Conservation (phyloP, 129 eudicot genomes). For the Solidago caesia region DNA sequence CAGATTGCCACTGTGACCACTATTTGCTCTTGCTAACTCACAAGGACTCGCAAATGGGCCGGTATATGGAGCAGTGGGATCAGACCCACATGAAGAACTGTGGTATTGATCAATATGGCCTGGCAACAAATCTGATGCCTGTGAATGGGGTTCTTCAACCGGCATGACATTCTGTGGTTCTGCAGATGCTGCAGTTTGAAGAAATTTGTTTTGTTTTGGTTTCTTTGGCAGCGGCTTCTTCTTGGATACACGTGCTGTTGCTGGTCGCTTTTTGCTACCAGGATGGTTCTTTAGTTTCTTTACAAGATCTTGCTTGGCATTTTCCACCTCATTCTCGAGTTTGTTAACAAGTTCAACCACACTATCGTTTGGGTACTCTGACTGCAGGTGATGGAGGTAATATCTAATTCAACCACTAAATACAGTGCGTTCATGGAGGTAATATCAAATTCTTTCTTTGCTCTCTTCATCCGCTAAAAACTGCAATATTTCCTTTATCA, state of each 20-base stretch:
- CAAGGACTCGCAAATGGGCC: conserved; percentile 2
- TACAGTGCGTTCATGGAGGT: no score
- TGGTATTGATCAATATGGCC: conserved; percentile 18
- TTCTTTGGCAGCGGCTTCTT: conserved; percentile 19
- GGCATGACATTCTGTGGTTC: conserved; percentile 15
- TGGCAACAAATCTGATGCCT: conserved; percentile 17
- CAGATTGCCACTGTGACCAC: conserved; percentile 26
- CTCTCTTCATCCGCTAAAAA: no score
- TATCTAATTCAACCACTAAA: no score
- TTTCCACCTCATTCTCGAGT: conserved; percentile 34
- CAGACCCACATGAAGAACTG: conserved; percentile 24
- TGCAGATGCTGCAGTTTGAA: neutral
- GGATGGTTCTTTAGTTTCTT: conserved; percentile 29
- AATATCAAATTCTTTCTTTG: no score
- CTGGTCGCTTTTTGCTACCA: neutral
- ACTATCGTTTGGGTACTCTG: conserved; percentile 36
- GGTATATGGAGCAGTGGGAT: conserved; percentile 12
- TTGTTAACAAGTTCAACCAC: conserved; percentile 36
- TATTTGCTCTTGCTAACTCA: conserved; percentile 13
- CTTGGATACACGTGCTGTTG: neutral
- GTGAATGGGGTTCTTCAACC: conserved; percentile 22
- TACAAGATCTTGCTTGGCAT: neutral
- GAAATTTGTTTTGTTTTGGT: conserved; percentile 22
- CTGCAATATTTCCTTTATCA: no score
- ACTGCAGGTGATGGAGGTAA: conserved; percentile 30